Evolutionary conservation across 2,329 filamentous ascomycete species (phyloP).

Genomic region (Penicillium fuscoglaucum): DNA sequence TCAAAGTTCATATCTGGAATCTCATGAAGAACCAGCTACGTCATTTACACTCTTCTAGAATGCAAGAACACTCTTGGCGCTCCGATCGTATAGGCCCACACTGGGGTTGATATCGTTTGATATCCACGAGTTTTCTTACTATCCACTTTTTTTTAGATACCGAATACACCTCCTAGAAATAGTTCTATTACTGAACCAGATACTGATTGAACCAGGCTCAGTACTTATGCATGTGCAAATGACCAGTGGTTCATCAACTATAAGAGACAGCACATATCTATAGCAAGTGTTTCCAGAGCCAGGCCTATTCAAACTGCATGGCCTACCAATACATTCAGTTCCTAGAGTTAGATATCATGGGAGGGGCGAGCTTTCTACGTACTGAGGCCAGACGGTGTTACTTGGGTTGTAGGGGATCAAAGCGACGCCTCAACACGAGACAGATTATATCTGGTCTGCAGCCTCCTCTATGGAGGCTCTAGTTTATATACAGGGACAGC

Average conservation of each 20-base stretch:
- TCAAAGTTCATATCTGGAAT: neutral
- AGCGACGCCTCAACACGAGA: too few relatives aligned
- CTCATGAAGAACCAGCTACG: neutral
- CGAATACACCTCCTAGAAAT: neutral
- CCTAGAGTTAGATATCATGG: too few relatives aligned
- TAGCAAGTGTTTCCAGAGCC: too few relatives aligned
- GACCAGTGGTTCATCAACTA: neutral
- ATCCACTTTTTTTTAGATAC: neutral
- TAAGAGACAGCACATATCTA: neutral
- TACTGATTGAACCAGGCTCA: neutral
- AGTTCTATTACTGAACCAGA: neutral
- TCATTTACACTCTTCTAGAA: constrained; percentile 1
- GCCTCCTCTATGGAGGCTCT: too few relatives aligned
- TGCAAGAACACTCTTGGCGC: neutral
- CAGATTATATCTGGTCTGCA: too few relatives aligned
- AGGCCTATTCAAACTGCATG: too few relatives aligned
- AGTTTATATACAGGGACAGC: neutral
- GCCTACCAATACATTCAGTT: too few relatives aligned
- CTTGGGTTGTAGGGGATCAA: too few relatives aligned
- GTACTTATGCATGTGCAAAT: neutral
- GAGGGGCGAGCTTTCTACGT: too few relatives aligned
- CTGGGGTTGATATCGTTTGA: neutral
- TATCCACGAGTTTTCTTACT: neutral
- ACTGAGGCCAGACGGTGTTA: too few relatives aligned
- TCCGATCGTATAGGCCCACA: neutral